Evolutionary conservation across 2,329 filamentous ascomycete species (phyloP), one percentile per base, ranked within the genome.

Genomic region (Gremmenia infestans): DNA sequence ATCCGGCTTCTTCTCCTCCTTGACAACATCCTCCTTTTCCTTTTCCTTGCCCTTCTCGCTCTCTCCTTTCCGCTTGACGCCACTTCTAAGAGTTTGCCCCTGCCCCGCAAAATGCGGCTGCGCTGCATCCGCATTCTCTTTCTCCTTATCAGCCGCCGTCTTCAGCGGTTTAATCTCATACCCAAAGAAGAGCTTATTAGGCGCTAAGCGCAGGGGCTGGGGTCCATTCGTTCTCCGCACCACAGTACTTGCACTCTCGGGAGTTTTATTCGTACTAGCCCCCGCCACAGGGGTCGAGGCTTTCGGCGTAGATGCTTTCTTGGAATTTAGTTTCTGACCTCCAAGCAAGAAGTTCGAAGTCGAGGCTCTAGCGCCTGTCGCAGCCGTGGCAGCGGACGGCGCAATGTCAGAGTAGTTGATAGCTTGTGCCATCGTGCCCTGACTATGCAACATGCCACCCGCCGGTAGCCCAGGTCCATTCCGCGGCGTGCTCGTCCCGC

Each of bases 381-480:
- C 82, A 14, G 83, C 85, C 14, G 85, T 80, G 2, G 79, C 82
- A 6, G 89, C 81, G 3, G 85, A 85, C 1, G 94, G 92, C 0
- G 91, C 90, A 63, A 99, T 96, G 35, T 91, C 83, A 52, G 85
- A 82, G 73, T 97, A 99, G 77, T 97, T 97, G 77, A 99, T 97
- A n/a, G 91, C 84, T 67, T 96, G 91, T 0, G 94, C 92, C 94
- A 99, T 99, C 58, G 87, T 92, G 11, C 94, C 94, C 66, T 96
- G 89, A 59, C 79, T 84, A 72, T 95, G 91, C 23, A 97, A 72
- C 15, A 88, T 74, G 4, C 92, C 90, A 28, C 91, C 88, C 1
- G 82, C 76, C 7, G 87, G 86, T 57, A 88, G 72, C 54, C 82
- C 81, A 1, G 79, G 76, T 4, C 73, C 77, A 66, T 88, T 94